phyloP scores from a whole-genome alignment of 805 yeast species.

The Kazachstania africana region DNA sequence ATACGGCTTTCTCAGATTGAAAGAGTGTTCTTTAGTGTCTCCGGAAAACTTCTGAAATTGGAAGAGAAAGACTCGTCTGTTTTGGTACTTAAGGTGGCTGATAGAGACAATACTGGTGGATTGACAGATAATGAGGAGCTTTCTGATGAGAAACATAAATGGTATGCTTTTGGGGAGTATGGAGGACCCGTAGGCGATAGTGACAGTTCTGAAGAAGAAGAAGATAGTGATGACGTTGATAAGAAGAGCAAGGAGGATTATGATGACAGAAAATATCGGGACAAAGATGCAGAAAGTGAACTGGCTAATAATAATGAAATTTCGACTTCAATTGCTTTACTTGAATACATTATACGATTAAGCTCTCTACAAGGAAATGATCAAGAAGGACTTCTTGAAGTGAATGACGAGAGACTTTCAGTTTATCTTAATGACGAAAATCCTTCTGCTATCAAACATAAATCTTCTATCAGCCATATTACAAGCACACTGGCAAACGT shows the following conservation, averaged over 20 bases:
- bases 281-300: constrained; percentile 3
- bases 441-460: constrained; percentile 8
- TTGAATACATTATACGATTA: constrained; percentile 54
- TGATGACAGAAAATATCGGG: too few species aligned
- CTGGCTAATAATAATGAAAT: constrained; percentile 19
- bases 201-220: constrained; percentile 13
- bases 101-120: too few species aligned
- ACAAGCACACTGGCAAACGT: too few species aligned
- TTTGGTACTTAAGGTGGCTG: constrained; percentile 40
- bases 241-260: constrained; percentile 21
- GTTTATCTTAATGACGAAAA: constrained; percentile 50
- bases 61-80: constrained; percentile 58
- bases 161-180: constrained; percentile 43
- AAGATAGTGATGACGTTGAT: constrained; percentile 4
- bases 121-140: constrained; percentile 7
- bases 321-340: constrained; percentile 35
- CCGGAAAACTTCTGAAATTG: constrained; percentile 51
- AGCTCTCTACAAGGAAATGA: constrained; percentile 51
- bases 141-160: constrained; percentile 26
- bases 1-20: constrained; percentile 33
- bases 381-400: constrained; percentile 37
- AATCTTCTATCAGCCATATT: too few species aligned
- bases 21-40: constrained; percentile 54
- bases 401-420: constrained; percentile 56
- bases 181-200: constrained; percentile 15